These are phyloP conservation scores for Wickerhamomyces xylosicus DNA, from an alignment of 805 yeast species.

Conservation along the genomic window DNA sequence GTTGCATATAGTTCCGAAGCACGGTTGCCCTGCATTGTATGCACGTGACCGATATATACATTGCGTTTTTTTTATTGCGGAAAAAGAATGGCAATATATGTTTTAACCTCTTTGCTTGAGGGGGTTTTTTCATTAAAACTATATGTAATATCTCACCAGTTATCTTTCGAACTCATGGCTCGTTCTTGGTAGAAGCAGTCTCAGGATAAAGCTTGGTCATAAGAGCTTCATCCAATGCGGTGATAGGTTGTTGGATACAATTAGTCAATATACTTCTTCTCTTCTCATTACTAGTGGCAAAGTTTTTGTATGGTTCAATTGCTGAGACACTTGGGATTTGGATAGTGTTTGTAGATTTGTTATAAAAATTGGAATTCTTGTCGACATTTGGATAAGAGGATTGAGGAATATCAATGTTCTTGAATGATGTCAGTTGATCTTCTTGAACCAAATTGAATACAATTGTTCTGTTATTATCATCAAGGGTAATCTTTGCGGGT, in stretches of 20 bases:
- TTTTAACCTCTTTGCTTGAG: no score
- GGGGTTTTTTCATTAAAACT: no score
- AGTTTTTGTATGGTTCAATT: constrained; percentile 12
- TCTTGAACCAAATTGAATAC: constrained; percentile 17
- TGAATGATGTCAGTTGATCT: constrained; percentile 18
- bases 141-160: no score
- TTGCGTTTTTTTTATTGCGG: no score
- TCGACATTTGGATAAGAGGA: constrained; percentile 18
- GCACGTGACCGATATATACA: no score
- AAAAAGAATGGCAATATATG: no score
- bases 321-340: constrained; percentile 17
- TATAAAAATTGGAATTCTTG: constrained; percentile 12
- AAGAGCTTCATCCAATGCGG: neutral
- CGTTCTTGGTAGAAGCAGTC: no score
- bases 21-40: no score
- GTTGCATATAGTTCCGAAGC: no score
- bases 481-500: constrained; percentile 19
- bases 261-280: constrained; percentile 10
- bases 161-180: no score
- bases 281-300: constrained; percentile 14
- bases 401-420: constrained; percentile 9
- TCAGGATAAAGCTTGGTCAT: neutral
- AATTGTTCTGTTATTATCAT: constrained; percentile 17
- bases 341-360: constrained; percentile 15
- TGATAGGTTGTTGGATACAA: constrained; percentile 3